These are phyloP conservation scores for Uronychia binucleata DNA, from an alignment of 73 alveolate species.

Conservation along the genomic window DNA sequence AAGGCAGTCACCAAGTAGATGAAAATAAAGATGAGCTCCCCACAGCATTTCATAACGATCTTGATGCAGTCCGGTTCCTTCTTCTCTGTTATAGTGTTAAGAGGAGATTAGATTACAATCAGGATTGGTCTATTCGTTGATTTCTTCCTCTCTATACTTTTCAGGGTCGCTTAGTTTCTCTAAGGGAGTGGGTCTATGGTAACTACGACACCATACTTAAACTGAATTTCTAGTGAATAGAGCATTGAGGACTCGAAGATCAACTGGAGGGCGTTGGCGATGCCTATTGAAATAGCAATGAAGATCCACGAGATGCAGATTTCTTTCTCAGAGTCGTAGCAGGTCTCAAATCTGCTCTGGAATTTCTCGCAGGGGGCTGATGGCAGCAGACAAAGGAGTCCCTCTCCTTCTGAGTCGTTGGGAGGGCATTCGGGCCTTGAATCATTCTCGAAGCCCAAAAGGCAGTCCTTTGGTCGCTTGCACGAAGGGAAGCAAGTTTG, in stretches of 20 bases:
- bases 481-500: slow-evolving; percentile 72
- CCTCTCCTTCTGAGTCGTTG: background rate
- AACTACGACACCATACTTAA: too few species aligned
- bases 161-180: slow-evolving; percentile 49
- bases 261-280: slow-evolving; percentile 41
- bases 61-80: slow-evolving; percentile 59
- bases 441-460: slow-evolving; percentile 50
- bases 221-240: slow-evolving; percentile 40
- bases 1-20: slow-evolving; percentile 4
- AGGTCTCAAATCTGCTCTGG: background rate
- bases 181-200: slow-evolving; percentile 43
- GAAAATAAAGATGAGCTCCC: slow-evolving; percentile 43
- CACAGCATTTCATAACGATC: slow-evolving; percentile 55
- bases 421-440: slow-evolving; percentile 44
- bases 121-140: slow-evolving; percentile 27
- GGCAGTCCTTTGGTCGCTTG: slow-evolving; percentile 30
- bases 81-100: too few species aligned
- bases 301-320: background rate
- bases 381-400: background rate
- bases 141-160: slow-evolving; percentile 25
- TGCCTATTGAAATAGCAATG: background rate
- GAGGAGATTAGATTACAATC: too few species aligned
- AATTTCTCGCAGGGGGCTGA: background rate
- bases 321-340: background rate
- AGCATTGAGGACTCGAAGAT: slow-evolving; percentile 53